phyloP scores from a whole-genome alignment of 176 grass and related monocot species.

The Carex kokanica region DNA sequence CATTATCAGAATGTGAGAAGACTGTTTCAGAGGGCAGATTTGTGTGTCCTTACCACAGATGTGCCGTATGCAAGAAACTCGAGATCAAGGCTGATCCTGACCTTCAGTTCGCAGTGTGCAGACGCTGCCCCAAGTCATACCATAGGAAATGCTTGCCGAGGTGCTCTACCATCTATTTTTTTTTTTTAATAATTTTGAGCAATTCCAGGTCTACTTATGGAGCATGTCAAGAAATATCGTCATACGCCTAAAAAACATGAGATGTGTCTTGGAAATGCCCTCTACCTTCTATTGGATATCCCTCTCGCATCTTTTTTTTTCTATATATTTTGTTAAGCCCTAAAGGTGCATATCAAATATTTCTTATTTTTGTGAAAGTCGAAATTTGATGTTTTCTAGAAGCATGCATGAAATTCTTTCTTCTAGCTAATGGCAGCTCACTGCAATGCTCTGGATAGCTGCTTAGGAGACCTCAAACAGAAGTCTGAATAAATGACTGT shows the following conservation, averaged over 20 bases:
- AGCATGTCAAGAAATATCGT: background rate
- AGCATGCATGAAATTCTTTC: background rate
- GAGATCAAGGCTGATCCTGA: constrained; percentile 57
- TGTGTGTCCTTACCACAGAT: constrained; percentile 81
- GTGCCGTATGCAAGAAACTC: constrained; percentile 56
- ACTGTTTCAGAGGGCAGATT: constrained; percentile 63
- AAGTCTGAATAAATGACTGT: background rate
- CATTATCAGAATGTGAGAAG: constrained; percentile 50
- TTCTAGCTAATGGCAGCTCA: background rate
- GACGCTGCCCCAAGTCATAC: constrained; percentile 84
- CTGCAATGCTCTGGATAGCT: background rate
- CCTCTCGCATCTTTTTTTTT: background rate
- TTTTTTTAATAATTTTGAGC: constrained; percentile 4
- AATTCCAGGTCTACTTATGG: background rate
- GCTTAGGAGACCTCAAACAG: background rate
- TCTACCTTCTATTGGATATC: background rate
- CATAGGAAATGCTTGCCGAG: constrained; percentile 91
- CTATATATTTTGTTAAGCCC: background rate
- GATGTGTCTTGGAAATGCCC: background rate
- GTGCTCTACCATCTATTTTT: constrained; percentile 28
- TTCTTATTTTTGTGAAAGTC: background rate
- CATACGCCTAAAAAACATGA: background rate
- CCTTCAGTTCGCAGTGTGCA: constrained; percentile 82
- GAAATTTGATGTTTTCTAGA: background rate
- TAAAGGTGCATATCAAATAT: background rate